Percentiles rank a stretch among this genome's conserved stretches.
phyloP scores from a whole-genome alignment of 1,139 yeast species.

The Hansenula lynferdii region DNA sequence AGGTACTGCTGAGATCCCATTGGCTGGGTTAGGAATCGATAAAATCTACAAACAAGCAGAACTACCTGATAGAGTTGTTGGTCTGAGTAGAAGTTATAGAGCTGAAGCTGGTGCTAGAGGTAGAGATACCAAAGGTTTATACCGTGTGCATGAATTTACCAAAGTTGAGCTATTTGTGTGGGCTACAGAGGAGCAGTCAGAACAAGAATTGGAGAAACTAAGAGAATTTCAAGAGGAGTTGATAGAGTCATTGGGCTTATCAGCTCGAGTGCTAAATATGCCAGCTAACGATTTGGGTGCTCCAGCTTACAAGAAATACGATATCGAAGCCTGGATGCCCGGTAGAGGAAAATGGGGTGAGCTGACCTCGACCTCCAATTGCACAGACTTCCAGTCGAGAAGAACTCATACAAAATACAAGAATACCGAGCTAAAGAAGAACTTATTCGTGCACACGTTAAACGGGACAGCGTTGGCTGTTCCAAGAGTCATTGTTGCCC shows the following conservation, averaged over 20 bases:
- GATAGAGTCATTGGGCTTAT: slow-evolving; percentile 62
- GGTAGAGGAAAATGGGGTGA: slow-evolving; percentile 96
- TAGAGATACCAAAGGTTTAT: slow-evolving; percentile 84
- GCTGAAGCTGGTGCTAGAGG: slow-evolving; percentile 99
- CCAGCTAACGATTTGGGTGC: slow-evolving; percentile 91
- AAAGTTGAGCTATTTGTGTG: slow-evolving; percentile 92
- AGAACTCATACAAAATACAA: slow-evolving; percentile 64
- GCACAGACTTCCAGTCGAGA: slow-evolving; percentile 88
- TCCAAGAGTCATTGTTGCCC: slow-evolving; percentile 85
- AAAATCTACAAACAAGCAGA: slow-evolving; percentile 30
- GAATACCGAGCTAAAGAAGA: slow-evolving; percentile 28
- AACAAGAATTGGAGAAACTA: slow-evolving; percentile 52
- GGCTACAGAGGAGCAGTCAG: slow-evolving; percentile 45
- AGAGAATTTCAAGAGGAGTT: slow-evolving; percentile 62
- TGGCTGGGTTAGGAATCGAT: slow-evolving; percentile 68
- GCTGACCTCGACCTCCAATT: slow-evolving; percentile 84
- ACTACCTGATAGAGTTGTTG: slow-evolving; percentile 62
- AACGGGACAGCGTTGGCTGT: slow-evolving; percentile 97
- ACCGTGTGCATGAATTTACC: slow-evolving; percentile 96
- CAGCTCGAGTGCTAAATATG: slow-evolving; percentile 82
- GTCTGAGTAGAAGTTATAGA: slow-evolving; percentile 82
- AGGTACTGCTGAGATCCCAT: slow-evolving; percentile 95
- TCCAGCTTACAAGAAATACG: slow-evolving; percentile 89
- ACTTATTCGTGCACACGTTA: slow-evolving; percentile 68
- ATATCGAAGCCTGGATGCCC: slow-evolving; percentile 98